These are phyloP conservation scores for Pestalotiopsis sp. DNA, from an alignment of 2,329 filamentous ascomycete species.

Conservation along the genomic window DNA sequence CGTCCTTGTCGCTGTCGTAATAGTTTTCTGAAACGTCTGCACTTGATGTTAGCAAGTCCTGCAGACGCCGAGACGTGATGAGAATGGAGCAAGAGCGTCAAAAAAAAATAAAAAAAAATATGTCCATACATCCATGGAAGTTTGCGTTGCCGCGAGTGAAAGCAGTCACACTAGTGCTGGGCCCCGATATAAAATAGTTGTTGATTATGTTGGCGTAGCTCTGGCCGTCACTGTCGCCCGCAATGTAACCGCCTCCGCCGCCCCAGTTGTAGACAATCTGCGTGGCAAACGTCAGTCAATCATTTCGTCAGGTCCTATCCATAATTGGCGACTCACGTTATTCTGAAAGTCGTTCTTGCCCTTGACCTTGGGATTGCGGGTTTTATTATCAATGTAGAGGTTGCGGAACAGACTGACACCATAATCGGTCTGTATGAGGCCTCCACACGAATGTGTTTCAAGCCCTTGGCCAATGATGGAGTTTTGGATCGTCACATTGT, in stretches of 20 bases:
- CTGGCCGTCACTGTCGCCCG: conserved; percentile 46
- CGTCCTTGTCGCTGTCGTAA: conserved; percentile 50
- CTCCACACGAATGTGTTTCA: conserved; percentile 52
- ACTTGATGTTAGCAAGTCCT: neutral
- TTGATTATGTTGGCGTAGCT: conserved; percentile 53
- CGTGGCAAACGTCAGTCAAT: conserved; percentile 20
- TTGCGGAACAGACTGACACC: conserved; percentile 53
- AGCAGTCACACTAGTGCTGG: conserved; percentile 46
- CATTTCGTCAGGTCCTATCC: conserved; percentile 14
- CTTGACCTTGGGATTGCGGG: conserved; percentile 57
- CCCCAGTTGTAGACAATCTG: conserved; percentile 58
- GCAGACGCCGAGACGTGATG: neutral
- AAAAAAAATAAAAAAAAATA: no score
- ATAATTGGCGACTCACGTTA: conserved; percentile 26
- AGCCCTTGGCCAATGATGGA: conserved; percentile 55
- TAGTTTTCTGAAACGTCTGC: conserved; percentile 50
- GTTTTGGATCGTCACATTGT: conserved; percentile 52
- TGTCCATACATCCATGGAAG: conserved; percentile 47
- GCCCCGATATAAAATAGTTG: conserved; percentile 59
- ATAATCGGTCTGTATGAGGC: conserved; percentile 49
- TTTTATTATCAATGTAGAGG: conserved; percentile 58
- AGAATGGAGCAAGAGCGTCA: neutral
- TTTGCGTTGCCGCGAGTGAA: conserved; percentile 56
- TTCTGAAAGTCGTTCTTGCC: conserved; percentile 55
- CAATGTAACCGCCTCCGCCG: conserved; percentile 53